Conservation (phyloP, 164 flowering plant species). For the Kingdonia uniflora region DNA sequence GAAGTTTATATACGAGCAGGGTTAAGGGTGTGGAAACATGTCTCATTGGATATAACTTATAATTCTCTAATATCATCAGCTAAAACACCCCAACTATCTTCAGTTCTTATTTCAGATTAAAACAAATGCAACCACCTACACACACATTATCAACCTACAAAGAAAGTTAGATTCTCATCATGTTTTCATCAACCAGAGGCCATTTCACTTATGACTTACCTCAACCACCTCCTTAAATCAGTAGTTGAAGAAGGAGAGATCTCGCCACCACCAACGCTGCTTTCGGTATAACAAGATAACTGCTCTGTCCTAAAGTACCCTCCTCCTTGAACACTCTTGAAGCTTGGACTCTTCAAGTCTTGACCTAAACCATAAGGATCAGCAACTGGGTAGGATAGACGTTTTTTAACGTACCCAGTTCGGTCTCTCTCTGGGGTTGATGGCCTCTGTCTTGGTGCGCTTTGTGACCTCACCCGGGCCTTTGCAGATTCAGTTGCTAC, state of each 20-base stretch:
- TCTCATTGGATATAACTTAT: no score
- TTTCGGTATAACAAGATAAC: conserved; percentile 36
- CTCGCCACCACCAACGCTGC: conserved; percentile 38
- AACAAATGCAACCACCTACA: no score
- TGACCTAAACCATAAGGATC: conserved; percentile 13
- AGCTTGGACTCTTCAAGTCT: conserved; percentile 45
- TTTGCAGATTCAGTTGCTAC: conserved; percentile 84
- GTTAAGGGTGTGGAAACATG: no score
- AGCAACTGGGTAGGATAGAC: conserved; percentile 53
- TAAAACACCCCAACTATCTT: no score
- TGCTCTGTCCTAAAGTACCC: conserved; percentile 28
- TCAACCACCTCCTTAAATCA: conserved; percentile 55
- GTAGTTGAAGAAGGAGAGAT: conserved; percentile 47
- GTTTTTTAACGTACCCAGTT: conserved; percentile 39
- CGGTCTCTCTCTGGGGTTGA: conserved; percentile 53
- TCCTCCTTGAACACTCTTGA: conserved; percentile 31
- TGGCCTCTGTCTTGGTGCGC: conserved; percentile 53
- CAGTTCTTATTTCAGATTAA: no score
- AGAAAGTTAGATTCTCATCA: no score
- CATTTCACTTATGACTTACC: conserved; percentile 14
- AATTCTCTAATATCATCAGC: no score
- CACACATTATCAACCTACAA: no score
- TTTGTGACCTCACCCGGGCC: conserved; percentile 55
- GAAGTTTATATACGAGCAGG: no score
- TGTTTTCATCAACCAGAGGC: no score